These are phyloP conservation scores for Lentinus tigrinus DNA, from an alignment of 768 basidiomycete species.

Conservation along the genomic window DNA sequence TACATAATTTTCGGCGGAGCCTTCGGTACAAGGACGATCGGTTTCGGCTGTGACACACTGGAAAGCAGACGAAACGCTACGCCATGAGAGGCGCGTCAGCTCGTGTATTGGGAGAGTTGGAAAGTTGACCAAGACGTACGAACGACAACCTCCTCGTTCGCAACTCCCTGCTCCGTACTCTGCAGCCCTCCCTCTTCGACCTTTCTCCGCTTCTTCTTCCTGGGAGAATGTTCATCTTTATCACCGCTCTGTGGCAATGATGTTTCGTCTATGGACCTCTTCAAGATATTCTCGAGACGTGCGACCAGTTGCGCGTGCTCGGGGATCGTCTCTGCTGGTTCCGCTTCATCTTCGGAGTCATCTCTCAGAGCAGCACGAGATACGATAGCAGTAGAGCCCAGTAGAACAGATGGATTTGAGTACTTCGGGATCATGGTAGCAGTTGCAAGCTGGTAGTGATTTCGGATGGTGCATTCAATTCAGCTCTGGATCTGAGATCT, in stretches of 20 bases:
- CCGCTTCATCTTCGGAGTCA: conserved; percentile 10
- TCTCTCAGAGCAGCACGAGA: conserved; percentile 10
- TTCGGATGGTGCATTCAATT: too few species aligned
- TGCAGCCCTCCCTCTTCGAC: not conserved
- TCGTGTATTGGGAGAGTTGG: not conserved
- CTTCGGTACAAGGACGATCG: conserved; percentile 20
- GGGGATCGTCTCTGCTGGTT: conserved; percentile 1
- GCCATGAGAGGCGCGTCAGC: not conserved
- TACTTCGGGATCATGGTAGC: conserved; percentile 11
- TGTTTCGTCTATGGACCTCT: conserved; percentile 8
- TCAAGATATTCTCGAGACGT: conserved; percentile 17
- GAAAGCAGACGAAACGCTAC: conserved; percentile 28
- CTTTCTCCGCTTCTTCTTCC: conserved; percentile 9
- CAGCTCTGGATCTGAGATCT: too few species aligned
- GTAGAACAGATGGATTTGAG: conserved; percentile 6
- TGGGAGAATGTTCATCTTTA: not conserved
- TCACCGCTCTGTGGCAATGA: not conserved
- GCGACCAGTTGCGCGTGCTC: conserved; percentile 14
- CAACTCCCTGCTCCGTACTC: not conserved
- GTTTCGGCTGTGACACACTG: conserved; percentile 15
- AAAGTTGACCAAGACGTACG: not conserved
- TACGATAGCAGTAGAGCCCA: not conserved
- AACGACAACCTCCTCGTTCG: not conserved
- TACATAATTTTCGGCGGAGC: conserved; percentile 21
- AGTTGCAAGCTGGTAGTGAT: not conserved